Evolutionary conservation across 2,329 filamentous ascomycete species (phyloP).

Genomic region (Sclerotinia minor): DNA sequence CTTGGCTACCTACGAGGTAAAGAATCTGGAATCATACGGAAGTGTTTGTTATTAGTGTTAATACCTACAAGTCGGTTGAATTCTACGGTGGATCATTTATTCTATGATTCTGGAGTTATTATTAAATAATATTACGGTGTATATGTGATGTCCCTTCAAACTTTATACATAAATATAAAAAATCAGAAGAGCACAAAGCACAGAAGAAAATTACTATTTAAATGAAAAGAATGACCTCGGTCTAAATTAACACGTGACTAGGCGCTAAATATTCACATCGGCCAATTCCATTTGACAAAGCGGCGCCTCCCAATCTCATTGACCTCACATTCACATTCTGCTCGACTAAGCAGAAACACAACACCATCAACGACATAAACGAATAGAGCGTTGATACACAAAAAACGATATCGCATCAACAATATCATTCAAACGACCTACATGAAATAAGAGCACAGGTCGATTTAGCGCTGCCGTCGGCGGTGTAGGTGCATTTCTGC

Average conservation of each 20-base stretch:
- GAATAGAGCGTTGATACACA: constrained; percentile 22
- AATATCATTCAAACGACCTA: constrained; percentile 21
- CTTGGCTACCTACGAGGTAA: background rate
- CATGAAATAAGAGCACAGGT: constrained; percentile 31
- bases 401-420: constrained; percentile 26
- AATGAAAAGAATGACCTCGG: constrained; percentile 1
- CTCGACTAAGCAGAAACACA: constrained; percentile 21
- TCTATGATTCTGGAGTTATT: background rate
- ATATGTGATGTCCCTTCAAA: background rate
- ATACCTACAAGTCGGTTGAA: too few relatives aligned
- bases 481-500: constrained; percentile 30
- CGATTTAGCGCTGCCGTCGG: constrained; percentile 31
- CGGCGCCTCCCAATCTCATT: constrained; percentile 14
- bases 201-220: background rate
- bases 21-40: background rate
- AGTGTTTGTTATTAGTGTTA: background rate
- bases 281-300: constrained; percentile 17
- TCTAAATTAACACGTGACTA: background rate
- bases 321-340: constrained; percentile 19
- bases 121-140: background rate
- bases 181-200: background rate
- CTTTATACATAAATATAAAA: background rate
- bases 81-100: background rate
- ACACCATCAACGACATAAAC: constrained; percentile 33
- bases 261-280: constrained; percentile 7